These are phyloP conservation scores for Cinnamomum chago DNA, from an alignment of 164 flowering plant species.

Conservation along the genomic window DNA sequence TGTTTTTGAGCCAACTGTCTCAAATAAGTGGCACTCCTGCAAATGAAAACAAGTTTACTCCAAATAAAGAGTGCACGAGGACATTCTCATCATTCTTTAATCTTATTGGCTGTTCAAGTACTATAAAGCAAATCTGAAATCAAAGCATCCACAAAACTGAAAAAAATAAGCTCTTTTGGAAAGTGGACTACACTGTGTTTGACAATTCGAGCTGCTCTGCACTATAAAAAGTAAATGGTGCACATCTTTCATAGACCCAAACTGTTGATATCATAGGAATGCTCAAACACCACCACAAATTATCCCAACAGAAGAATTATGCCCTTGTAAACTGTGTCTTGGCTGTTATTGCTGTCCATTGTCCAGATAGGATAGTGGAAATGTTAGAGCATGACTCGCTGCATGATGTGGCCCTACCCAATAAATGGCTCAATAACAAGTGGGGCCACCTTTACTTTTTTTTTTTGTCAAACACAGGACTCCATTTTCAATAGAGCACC, in stretches of 20 bases:
- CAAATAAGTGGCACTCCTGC: conserved; percentile 81
- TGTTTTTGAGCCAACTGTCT: conserved; percentile 53
- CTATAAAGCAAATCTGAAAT: not conserved
- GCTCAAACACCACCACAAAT: not conserved
- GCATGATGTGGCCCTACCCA: no score
- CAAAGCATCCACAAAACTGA: not conserved
- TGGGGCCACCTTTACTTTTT: no score
- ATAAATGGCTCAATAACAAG: no score
- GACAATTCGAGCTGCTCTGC: not conserved
- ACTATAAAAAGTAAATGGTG: not conserved
- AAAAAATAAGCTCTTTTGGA: not conserved
- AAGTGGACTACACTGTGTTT: not conserved
- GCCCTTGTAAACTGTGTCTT: no score
- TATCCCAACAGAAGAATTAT: not conserved
- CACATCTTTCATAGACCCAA: not conserved
- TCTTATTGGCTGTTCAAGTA: not conserved
- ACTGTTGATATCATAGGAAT: not conserved
- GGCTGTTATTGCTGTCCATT: no score
- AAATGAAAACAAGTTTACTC: conserved; percentile 13
- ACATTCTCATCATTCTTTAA: no score
- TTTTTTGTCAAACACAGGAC: no score
- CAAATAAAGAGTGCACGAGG: not conserved
- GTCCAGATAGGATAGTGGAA: no score
- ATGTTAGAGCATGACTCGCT: no score
- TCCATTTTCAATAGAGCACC: not conserved